These are phyloP conservation scores for Gnomoniopsis smithogilvyi DNA, from an alignment of 2,329 filamentous ascomycete species.

Conservation along the genomic window DNA sequence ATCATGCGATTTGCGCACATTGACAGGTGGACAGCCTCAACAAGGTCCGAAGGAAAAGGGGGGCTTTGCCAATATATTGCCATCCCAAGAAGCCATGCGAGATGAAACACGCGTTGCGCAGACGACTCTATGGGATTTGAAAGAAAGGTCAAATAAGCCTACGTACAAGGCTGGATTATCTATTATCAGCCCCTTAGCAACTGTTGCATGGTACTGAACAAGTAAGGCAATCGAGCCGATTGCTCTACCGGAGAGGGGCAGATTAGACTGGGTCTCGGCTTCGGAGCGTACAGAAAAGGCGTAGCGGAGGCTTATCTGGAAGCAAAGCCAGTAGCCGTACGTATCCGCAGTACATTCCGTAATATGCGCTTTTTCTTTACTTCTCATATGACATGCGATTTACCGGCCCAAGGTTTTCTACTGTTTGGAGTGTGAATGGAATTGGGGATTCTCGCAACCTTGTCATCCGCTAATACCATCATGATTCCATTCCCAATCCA, in stretches of 20 bases:
- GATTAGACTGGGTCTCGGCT: constrained; percentile 11
- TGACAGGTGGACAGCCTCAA: constrained; percentile 1
- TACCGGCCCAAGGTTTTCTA: not conserved
- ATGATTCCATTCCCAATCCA: not conserved
- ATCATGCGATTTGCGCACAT: not conserved
- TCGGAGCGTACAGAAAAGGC: not conserved
- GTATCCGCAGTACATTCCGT: not conserved
- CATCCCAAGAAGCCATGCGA: constrained; percentile 6
- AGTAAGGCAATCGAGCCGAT: constrained; percentile 1
- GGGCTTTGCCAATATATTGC: not conserved
- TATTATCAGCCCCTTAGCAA: not conserved
- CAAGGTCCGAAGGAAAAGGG: constrained; percentile 2
- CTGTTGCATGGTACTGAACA: not conserved
- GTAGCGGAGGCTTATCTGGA: not conserved
- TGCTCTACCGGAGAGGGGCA: not conserved
- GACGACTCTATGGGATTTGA: constrained; percentile 1
- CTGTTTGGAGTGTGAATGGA: not conserved
- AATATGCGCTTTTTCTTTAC: not conserved
- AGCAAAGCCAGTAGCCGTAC: not conserved
- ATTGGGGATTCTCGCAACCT: not conserved
- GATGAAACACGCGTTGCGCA: constrained; percentile 19
- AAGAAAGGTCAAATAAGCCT: constrained; percentile 12
- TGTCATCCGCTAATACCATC: not conserved
- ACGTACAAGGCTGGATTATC: constrained; percentile 2
- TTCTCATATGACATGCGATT: not conserved